Evolutionary conservation across 164 flowering plant genomes (phyloP).

Genomic region (Aristolochia contorta): DNA sequence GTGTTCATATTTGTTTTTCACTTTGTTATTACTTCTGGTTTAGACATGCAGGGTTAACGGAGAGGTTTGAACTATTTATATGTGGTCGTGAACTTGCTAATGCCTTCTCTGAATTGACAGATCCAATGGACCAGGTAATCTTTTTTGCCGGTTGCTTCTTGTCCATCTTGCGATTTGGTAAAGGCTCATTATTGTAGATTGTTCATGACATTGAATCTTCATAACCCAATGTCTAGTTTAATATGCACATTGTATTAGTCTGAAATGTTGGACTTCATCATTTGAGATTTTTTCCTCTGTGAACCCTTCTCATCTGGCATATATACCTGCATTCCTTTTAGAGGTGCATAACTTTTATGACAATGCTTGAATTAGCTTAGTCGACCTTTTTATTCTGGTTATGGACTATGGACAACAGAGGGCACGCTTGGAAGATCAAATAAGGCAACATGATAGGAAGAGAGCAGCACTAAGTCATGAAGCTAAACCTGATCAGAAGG

Average conservation of each 20-base stretch:
- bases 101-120: conserved; percentile 95
- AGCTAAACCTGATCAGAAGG: conserved; percentile 17
- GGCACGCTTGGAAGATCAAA: conserved; percentile 83
- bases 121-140: conserved; percentile 94
- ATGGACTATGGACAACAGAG: conserved; percentile 35
- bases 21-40: too few species aligned
- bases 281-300: too few species aligned
- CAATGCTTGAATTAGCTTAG: too few species aligned
- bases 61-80: conserved; percentile 90
- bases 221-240: too few species aligned
- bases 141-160: background rate
- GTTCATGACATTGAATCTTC: too few species aligned
- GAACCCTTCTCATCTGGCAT: too few species aligned
- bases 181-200: background rate
- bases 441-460: conserved; percentile 71
- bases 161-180: background rate
- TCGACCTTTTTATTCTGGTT: too few species aligned
- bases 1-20: too few species aligned
- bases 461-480: conserved; percentile 27
- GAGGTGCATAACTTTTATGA: too few species aligned
- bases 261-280: too few species aligned
- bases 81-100: conserved; percentile 97
- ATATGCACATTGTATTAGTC: too few species aligned
- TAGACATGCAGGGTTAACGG: conserved; percentile 84
- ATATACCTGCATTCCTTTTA: too few species aligned